Conservation (phyloP, 225 moss, liverwort and hornwort species). For the Physcomitrium patens region DNA sequence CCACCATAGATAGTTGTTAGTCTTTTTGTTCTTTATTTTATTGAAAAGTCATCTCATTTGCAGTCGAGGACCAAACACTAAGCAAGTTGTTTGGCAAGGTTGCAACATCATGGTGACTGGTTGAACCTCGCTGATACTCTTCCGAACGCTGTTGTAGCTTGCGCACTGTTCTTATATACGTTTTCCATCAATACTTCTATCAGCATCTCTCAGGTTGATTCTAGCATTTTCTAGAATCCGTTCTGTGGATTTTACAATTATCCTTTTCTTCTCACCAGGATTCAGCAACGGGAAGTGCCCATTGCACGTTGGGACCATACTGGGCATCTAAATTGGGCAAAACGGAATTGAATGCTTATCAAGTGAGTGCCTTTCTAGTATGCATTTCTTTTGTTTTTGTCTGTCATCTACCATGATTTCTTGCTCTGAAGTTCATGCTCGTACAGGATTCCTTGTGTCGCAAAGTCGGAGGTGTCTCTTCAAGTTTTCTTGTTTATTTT, state of each 20-base stretch:
- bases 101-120: not conserved
- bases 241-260: not conserved
- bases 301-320: constrained; percentile 83
- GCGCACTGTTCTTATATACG: not conserved
- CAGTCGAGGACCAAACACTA: constrained; percentile 2
- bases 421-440: not conserved
- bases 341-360: constrained; percentile 66
- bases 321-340: constrained; percentile 84
- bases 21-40: not conserved
- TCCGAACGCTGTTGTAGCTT: constrained; percentile 5
- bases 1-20: constrained; percentile 3
- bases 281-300: constrained; percentile 84
- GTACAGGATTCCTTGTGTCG: not conserved
- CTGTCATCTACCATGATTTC: not conserved
- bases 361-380: constrained; percentile 47
- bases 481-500: not conserved
- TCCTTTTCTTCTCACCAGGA: constrained; percentile 49
- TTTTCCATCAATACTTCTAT: constrained; percentile 7
- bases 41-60: not conserved
- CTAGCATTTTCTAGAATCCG: not conserved
- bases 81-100: not conserved
- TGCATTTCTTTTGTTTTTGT: constrained; percentile 2
- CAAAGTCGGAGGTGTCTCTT: not conserved
- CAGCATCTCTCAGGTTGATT: not conserved
- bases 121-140: not conserved